Conservation (phyloP, 139 green algal genomes). For the Asterochloris erici region DNA sequence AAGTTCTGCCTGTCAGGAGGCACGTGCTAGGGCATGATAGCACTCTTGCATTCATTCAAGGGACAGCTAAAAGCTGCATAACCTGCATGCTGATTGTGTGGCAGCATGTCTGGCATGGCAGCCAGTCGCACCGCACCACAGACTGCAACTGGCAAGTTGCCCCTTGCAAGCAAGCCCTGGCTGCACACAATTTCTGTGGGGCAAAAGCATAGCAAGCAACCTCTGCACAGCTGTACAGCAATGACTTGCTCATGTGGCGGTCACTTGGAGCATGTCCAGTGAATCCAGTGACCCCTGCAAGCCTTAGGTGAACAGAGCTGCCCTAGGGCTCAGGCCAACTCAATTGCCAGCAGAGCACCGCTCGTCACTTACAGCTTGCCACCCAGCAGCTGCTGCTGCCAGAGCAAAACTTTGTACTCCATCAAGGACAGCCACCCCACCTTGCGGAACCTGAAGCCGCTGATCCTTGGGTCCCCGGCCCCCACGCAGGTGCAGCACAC, state of each 20-base stretch:
- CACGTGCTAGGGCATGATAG: background rate
- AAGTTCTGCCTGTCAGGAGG: background rate
- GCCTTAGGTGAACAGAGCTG: too few species aligned
- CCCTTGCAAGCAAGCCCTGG: too few species aligned
- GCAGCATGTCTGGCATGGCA: too few species aligned
- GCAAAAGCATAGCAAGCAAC: too few species aligned
- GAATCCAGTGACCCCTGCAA: too few species aligned
- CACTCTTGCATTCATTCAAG: background rate
- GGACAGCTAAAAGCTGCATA: too few species aligned
- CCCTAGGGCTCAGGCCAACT: too few species aligned
- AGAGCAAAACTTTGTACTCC: background rate
- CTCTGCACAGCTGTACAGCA: background rate
- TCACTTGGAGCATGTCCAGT: too few species aligned
- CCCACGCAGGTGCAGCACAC: constrained; percentile 92
- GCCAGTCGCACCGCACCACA: too few species aligned
- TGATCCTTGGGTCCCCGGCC: constrained; percentile 83
- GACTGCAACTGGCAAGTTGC: too few species aligned
- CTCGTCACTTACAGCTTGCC: background rate
- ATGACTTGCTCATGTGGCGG: background rate
- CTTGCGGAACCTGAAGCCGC: constrained; percentile 85
- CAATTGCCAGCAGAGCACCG: background rate
- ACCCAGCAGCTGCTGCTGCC: background rate
- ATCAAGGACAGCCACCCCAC: constrained; percentile 20
- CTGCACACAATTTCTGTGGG: too few species aligned
- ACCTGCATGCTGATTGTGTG: too few species aligned